Percentiles rank a stretch among this genome's conserved stretches.
Evolutionary conservation across 1,139 yeast species (phyloP).

Genomic region (Zygosaccharomyces pseudobailii): DNA sequence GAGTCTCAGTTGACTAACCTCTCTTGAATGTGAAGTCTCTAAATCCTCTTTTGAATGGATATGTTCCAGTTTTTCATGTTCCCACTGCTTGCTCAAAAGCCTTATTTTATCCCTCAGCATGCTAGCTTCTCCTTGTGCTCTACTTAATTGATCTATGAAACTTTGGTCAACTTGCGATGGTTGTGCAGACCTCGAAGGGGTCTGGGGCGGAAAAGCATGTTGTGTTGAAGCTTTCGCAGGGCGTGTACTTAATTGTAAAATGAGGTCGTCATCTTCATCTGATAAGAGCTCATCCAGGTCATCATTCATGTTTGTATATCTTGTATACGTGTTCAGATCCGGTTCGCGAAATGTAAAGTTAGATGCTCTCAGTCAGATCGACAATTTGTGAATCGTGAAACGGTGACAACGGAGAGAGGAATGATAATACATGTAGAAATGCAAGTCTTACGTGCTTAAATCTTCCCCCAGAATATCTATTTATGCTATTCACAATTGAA

Average conservation of each 20-base stretch:
- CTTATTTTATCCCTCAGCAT: slow-evolving; percentile 62
- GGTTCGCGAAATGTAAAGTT: neutral
- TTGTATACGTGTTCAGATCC: neutral
- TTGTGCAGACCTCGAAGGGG: neutral
- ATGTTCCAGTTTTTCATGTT: slow-evolving; percentile 33
- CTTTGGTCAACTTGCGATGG: neutral
- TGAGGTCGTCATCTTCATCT: slow-evolving; percentile 29
- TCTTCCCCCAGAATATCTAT: no score
- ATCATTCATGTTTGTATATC: slow-evolving; percentile 1
- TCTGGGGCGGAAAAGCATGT: neutral
- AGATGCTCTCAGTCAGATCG: neutral
- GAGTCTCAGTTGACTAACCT: slow-evolving; percentile 42
- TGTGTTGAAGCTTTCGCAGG: slow-evolving; percentile 24
- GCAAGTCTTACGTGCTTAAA: no score
- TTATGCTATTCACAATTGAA: no score
- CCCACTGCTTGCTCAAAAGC: slow-evolving; percentile 40
- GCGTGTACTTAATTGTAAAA: slow-evolving; percentile 24
- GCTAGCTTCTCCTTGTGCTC: slow-evolving; percentile 74
- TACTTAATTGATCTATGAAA: slow-evolving; percentile 34
- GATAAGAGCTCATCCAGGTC: slow-evolving; percentile 4
- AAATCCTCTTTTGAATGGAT: slow-evolving; percentile 43
- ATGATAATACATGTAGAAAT: no score
- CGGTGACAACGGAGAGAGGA: no score
- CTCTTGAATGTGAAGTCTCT: slow-evolving; percentile 41
- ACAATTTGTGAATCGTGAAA: no score